phyloP scores from a whole-genome alignment of 2,329 filamentous ascomycete genomes.

The Incumbomyces lentus region DNA sequence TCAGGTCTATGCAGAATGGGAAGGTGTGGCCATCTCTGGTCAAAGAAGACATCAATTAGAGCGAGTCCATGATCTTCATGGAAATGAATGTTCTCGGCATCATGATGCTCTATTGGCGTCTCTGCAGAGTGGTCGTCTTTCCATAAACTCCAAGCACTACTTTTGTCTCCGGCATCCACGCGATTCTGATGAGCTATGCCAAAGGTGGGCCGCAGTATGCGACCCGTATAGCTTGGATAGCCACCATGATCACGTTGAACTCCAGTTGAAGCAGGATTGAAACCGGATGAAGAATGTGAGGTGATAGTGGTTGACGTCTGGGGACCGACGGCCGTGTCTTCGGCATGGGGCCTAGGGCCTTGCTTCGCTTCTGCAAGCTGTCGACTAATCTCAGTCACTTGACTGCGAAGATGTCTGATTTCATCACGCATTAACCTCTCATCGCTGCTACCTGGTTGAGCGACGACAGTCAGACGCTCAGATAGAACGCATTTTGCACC shows the following conservation, averaged over 20 bases:
- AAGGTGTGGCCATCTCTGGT: constrained; percentile 21
- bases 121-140: constrained; percentile 7
- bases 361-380: constrained; percentile 3
- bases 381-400: constrained; percentile 4
- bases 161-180: constrained; percentile 7
- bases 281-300: neutral
- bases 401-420: constrained; percentile 3
- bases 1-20: constrained; percentile 19
- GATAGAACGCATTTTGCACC: constrained; percentile 5
- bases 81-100: constrained; percentile 2
- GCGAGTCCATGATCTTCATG: constrained; percentile 5
- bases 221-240: constrained; percentile 1
- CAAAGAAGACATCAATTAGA: constrained; percentile 20
- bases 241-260: neutral
- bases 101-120: neutral
- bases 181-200: constrained; percentile 6
- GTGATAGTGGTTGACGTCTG: neutral
- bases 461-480: constrained; percentile 5
- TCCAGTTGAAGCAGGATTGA: neutral
- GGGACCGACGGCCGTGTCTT: neutral
- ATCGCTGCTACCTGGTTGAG: neutral
- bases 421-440: constrained; percentile 5
- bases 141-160: constrained; percentile 7
- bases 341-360: neutral
- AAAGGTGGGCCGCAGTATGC: constrained; percentile 7